Base-by-base conservation (phyloP, 768 basidiomycete species). In the Strobilomyces echinocephalus region DNA sequence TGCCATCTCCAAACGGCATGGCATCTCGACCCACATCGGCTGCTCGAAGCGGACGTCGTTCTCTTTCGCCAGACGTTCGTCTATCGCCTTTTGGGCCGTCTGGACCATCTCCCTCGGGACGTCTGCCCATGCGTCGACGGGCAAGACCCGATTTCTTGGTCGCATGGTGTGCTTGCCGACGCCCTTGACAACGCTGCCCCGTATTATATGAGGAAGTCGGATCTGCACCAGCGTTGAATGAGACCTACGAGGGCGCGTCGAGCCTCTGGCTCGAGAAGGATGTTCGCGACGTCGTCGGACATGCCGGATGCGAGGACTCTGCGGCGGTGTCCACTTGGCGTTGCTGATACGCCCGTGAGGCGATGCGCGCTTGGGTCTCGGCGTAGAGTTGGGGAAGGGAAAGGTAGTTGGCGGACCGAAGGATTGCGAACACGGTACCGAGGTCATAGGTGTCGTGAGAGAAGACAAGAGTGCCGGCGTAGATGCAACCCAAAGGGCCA, bases 391-490 rank as follows among this genome's bases (percentile, higher is more conserved):
- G 73, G 15, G 84, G 68, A 36, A 98, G 76, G 31, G 79, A 75
- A 40, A 98, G 87, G 69, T 95, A 97, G 10, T 77, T 74, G 1
- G 95, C 84, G 1, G 91, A 83, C 35, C 86, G 84, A 68, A 93
- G 83, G 63, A 98, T 91, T 56, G 88, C 82, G 67, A 97, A 92
- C 0, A 90, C 88, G 16, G 94, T 97, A 42, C 85, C 79, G 60
- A 98, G 84, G 73, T 98, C 95, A 70, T 92, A 97, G 1, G 90
- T 85, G n/a, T n/a, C n/a, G n/a, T n/a, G n/a, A n/a, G n/a, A n/a
- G n/a, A n/a, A n/a, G n/a, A n/a, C n/a, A n/a, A n/a, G n/a, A n/a
- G n/a, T n/a, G n/a, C 97, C 97, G 5, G 93, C 90, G 65, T 98
- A 98, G 43, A 98, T 83, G 72, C 87, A 97, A 4, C 93, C 93